Conservation (phyloP, 768 basidiomycete genomes). For the Pleurotus citrinopileatus region DNA sequence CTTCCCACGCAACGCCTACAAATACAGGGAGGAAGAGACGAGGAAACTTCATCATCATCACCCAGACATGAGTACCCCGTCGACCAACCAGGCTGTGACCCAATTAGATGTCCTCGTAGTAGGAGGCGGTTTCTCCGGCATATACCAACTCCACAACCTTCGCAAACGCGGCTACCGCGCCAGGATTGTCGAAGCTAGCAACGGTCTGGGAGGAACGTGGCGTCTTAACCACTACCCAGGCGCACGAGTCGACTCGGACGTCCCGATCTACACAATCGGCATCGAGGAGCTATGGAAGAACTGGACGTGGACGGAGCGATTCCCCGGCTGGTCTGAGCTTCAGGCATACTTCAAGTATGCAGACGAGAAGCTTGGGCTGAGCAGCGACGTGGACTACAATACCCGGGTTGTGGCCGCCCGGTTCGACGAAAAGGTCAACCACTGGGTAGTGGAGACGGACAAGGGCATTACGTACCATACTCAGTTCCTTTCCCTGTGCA, state of each 20-base stretch:
- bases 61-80: background rate
- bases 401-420: conserved; percentile 20
- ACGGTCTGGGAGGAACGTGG: conserved; percentile 15
- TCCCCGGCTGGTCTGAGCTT: conserved; percentile 6
- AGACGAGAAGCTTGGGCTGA: conserved; percentile 21
- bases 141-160: background rate
- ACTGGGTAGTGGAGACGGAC: conserved; percentile 21
- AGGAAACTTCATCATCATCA: background rate
- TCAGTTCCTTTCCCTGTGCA: conserved; percentile 20
- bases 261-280: background rate
- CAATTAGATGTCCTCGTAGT: conserved; percentile 5
- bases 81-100: background rate
- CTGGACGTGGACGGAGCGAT: conserved; percentile 1
- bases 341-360: conserved; percentile 21
- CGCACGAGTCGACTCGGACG: conserved; percentile 9
- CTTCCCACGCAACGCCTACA: too few species aligned
- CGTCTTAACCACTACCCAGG: conserved; percentile 4
- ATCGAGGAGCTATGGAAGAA: conserved; percentile 9
- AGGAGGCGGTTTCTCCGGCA: conserved; percentile 4
- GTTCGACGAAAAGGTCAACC: conserved; percentile 16
- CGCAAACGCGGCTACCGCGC: background rate
- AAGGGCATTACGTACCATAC: conserved; percentile 14
- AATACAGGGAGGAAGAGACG: background rate
- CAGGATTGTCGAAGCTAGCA: conserved; percentile 4
- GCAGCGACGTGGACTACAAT: conserved; percentile 20